Conservation (phyloP, 495 filamentous ascomycete genomes). For the Hyaloscypha bicolor region DNA sequence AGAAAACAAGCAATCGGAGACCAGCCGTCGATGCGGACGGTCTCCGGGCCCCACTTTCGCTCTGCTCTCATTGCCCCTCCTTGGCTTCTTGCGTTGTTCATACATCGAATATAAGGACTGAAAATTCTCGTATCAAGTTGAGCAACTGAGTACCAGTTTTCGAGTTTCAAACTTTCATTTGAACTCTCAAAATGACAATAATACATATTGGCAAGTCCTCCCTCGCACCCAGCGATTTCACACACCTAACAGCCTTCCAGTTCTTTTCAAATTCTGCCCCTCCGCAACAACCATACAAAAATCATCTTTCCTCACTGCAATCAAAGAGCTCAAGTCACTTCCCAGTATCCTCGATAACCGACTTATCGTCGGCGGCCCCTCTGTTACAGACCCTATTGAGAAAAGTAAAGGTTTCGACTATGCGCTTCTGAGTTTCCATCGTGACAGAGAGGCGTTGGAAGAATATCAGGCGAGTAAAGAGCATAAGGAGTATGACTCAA, state of each 20-base stretch:
- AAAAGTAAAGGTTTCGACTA: conserved; percentile 51
- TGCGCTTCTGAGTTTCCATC: conserved; percentile 49
- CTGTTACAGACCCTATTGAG: conserved; percentile 46
- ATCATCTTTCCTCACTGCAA: conserved; percentile 42
- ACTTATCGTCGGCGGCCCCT: conserved; percentile 48
- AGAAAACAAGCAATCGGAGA: neutral
- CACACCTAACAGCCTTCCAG: conserved; percentile 25
- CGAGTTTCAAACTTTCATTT: neutral
- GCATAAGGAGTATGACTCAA: conserved; percentile 42
- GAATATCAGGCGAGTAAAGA: conserved; percentile 52
- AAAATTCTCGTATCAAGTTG: neutral
- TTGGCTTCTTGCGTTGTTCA: neutral
- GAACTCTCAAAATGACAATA: conserved; percentile 8
- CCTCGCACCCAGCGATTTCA: too few species aligned
- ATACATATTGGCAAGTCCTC: conserved; percentile 3
- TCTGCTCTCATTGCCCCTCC: neutral
- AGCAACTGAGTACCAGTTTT: neutral
- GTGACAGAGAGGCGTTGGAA: conserved; percentile 41
- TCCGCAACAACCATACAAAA: conserved; percentile 39
- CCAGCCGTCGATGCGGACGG: neutral
- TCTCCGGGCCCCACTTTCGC: neutral
- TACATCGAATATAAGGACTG: neutral
- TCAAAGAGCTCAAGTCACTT: conserved; percentile 46
- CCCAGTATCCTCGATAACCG: conserved; percentile 43
- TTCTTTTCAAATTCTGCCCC: conserved; percentile 48